Evolutionary conservation across 805 yeast species (phyloP), one percentile per base, ranked within the genome.

Genomic region (Candida broadrunensis): DNA sequence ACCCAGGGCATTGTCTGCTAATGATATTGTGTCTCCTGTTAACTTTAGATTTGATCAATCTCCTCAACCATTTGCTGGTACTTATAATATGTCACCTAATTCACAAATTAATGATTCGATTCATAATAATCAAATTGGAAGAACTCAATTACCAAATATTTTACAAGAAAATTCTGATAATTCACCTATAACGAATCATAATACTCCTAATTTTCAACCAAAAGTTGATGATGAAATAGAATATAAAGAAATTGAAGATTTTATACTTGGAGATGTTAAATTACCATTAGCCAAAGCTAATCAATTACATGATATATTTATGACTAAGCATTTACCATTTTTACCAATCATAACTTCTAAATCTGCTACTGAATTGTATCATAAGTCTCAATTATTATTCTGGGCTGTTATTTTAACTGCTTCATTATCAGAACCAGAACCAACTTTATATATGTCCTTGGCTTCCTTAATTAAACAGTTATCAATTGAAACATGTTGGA

Each of bases 401-500:
- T 90, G 97, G 97, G 78, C 95, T 0, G 91, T 89, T 2, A 85
- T 88, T 70, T 69, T 87, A 34, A 88, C 95, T 0, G 95, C 96
- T 0, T 81, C 93, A 34, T 66, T 85, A 15, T 81, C 95, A 0
- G 96, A 89, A 51, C 91, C 95, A 0, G 91, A 86, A 36, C 96
- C 97, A 3, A 73, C 85, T 0, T 58, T 88, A 35, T 90, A 90
- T 67, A 78, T 79, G 61, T 74, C 84, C 21, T 67, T 89, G 35
- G 84, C 93, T 13, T 78, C 87, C 2, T 70, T 88, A 32, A 85
- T 90, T 49, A 87, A 86, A 54, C 93, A 87, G 54, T 66, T 89
- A 49, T 96, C 96, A 0, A 88, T 88, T 39, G 95, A 87, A 54
- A 87, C 95, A 0, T 88, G 96, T 63, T 88, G 96, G 95, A 80